phyloP scores from a whole-genome alignment of 768 basidiomycete species.

The Phlebiopsis flavidoalba region DNA sequence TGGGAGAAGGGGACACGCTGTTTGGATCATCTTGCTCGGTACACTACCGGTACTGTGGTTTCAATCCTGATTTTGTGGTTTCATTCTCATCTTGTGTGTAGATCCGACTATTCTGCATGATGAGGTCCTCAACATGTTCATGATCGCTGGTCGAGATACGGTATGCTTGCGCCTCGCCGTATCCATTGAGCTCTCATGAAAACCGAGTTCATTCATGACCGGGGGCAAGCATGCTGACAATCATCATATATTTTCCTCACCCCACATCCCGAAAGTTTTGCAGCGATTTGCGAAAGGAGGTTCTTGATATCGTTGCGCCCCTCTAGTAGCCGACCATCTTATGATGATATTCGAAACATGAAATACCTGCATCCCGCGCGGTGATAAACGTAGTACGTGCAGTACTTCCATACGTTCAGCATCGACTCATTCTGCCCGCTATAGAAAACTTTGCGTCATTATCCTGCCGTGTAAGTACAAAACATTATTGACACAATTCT shows the following conservation, averaged over 20 bases:
- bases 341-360: constrained; percentile 29
- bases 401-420: too few species aligned
- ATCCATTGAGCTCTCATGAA: background rate
- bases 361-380: constrained; percentile 29
- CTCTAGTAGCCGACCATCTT: constrained; percentile 22
- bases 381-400: constrained; percentile 23
- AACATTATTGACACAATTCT: background rate
- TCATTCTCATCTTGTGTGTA: background rate
- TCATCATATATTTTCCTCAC: constrained; percentile 29
- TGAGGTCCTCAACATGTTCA: constrained; percentile 29
- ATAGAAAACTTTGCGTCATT: constrained; percentile 38
- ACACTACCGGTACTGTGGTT: constrained; percentile 30
- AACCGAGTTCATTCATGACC: too few species aligned
- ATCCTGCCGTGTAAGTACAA: constrained; percentile 24
- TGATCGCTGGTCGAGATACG: constrained; percentile 31
- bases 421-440: background rate
- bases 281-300: constrained; percentile 27
- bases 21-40: constrained; percentile 35
- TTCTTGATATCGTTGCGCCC: constrained; percentile 26
- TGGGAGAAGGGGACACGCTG: constrained; percentile 32
- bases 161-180: constrained; percentile 5
- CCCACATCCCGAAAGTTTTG: constrained; percentile 25
- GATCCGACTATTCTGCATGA: constrained; percentile 28
- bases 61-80: too few species aligned
- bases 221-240: constrained; percentile 28